Evolutionary conservation across 2,329 filamentous ascomycete species (phyloP), one percentile per base, ranked within the genome.

Genomic region (Westerdykella ornata): DNA sequence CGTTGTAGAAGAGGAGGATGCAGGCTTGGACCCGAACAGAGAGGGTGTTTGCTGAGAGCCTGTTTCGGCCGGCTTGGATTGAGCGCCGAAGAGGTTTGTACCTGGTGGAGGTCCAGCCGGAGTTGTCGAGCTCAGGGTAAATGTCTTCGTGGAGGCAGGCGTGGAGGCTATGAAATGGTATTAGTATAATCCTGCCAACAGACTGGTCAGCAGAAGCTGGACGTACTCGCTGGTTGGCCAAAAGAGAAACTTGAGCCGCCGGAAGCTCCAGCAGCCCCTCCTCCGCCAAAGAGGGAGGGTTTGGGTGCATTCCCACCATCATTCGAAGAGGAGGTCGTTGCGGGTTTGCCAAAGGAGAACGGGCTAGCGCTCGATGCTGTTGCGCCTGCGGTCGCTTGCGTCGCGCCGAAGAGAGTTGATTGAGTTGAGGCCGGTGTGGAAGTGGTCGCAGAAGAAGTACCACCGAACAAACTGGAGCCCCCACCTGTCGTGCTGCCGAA

Each of bases 101-200:
- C 59, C 61, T 11, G 63, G 60, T 34, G 64, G 64, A 16, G 60
- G 55, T 36, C 63, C 64, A n/a, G 63, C 63, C 33, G 64, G 64
- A 9, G 63, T 67, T 3, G 64, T 68, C 3, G 64, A 66, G n/a
- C 54, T 52, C 20, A 66, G 54, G 28, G 54, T 51, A n/a, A 57
- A 57, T 11, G 66, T 62, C 48, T 67, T 68, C 32, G 51, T 60
- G 14, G 57, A 35, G 11, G 63, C 60, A 11, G 63, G 62, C 2
- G 63, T 67, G 13, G 48, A 16, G 9, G 60, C 61, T 47, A 52
- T 56, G 18, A 15, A 26, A 35, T 20, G 28, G 32, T 32, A n/a
- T 41, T n/a, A 14, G 29, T 14, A 13, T 18, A 17, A n/a, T 6
- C 16, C 42, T 12, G 36, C 13, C 4, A 34, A 39, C 22, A 31